Evolutionary conservation across 208 protist genomes (phyloP).

Genomic region (Acanthamoeba royreba): DNA sequence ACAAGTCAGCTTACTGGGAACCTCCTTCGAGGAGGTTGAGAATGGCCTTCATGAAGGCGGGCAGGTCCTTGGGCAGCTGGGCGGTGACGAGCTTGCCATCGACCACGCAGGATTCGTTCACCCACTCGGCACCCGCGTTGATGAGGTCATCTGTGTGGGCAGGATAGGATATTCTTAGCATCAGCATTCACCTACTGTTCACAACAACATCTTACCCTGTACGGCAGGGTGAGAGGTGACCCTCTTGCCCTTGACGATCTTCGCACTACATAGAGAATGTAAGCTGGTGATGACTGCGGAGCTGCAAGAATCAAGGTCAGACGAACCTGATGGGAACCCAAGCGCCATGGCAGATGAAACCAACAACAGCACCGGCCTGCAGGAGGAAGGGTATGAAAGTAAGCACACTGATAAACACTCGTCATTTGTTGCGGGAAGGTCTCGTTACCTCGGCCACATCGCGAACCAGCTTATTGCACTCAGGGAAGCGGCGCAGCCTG

Average conservation of each 20-base stretch:
- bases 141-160: constrained; percentile 20
- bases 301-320: too few species aligned
- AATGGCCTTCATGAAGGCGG: constrained; percentile 56
- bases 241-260: constrained; percentile 47
- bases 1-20: too few species aligned
- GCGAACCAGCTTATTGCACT: constrained; percentile 47
- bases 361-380: constrained; percentile 47
- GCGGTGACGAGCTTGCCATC: constrained; percentile 50
- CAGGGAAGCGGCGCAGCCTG: constrained; percentile 37
- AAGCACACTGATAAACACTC: background rate
- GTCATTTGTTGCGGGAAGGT: background rate
- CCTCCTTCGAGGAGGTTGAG: background rate
- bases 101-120: constrained; percentile 47
- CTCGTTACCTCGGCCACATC: background rate
- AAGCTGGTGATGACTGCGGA: background rate
- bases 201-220: background rate
- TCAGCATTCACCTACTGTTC: too few species aligned
- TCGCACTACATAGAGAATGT: background rate
- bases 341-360: constrained; percentile 58
- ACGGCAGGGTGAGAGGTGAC: constrained; percentile 36
- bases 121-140: constrained; percentile 52
- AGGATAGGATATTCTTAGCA: too few species aligned
- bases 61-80: constrained; percentile 49
- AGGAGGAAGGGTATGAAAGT: too few species aligned
- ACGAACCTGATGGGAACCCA: constrained; percentile 59